Base-by-base conservation (phyloP, 2,329 filamentous ascomycete species). In the Cephalotrichum gorgonifer region DNA sequence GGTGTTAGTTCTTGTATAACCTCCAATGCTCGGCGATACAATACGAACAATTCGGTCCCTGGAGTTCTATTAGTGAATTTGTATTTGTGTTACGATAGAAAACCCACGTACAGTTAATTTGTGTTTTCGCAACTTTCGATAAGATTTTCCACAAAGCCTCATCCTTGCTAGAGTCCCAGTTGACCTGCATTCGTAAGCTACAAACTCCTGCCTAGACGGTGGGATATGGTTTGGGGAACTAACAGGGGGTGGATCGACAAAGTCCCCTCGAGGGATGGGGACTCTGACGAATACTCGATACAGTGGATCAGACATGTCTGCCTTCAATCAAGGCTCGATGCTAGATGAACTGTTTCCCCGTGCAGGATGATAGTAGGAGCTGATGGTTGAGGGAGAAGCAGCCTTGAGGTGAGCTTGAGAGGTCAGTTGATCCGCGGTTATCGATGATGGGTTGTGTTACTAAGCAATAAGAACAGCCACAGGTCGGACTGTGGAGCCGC, bases 101-200 rank as follows among this genome's bases (percentile, higher is more conserved):
- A n/a, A 9, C 17, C 35, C 25, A 58, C 73, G 63, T 72, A 94
- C 91, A 98, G 63, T 97, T 82, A 60, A 96, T 82, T 60, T 95
- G 86, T 50, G 82, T 86, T 61, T 88, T 88, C 2, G 86, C 81
- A 28, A 85, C 81, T 53, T 83, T 83, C 0, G 89, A 95, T 6
- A 97, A 78, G 47, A 95, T 81, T 64, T 87, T 87, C 93, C 93
- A 98, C 15, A 98, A 68, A 9, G 81, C 81, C 52, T 88, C 85
- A 60, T 97, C 93, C 64, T 96, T 97, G 22, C 76, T 72, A 1
- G 84, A 76, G 65, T 90, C 83, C 93, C 93, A 98, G 64, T 88
- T 81, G 49, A 93, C 83, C 88, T 94, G 51, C 8, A n/a, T 30
- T 22, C 30, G 44, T 22, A 15, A 44, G 43, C 43, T 41, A n/a